Percentiles rank a stretch among this genome's conserved stretches.
Evolutionary conservation across 805 yeast species (phyloP).

Genomic region (Osmozyma mogii): DNA sequence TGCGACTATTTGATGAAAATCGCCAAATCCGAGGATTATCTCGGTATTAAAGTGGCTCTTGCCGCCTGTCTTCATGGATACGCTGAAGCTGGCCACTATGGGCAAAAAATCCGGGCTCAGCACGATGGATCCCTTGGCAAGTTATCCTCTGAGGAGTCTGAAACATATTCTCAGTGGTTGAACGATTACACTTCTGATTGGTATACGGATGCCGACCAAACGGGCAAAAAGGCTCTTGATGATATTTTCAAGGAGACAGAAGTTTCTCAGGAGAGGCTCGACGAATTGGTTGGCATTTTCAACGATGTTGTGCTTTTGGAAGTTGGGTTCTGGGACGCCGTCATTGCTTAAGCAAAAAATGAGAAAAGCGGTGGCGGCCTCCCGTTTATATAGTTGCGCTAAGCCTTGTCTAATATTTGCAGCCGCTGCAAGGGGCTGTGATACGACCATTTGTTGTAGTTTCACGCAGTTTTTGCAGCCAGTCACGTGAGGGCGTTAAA

Average conservation of each 20-base stretch:
- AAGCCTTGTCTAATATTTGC: no score
- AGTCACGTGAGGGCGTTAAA: no score
- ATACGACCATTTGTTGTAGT: no score
- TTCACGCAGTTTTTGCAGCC: no score
- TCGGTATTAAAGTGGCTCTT: constrained; percentile 58
- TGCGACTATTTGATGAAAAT: constrained; percentile 50
- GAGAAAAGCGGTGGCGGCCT: no score
- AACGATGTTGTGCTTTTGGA: constrained; percentile 54
- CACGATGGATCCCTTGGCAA: constrained; percentile 15
- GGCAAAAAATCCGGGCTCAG: constrained; percentile 12
- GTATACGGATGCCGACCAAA: constrained; percentile 44
- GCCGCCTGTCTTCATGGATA: constrained; percentile 76
- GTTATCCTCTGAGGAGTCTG: constrained; percentile 13
- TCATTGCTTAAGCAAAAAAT: neutral
- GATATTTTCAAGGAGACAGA: constrained; percentile 20
- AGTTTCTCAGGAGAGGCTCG: constrained; percentile 37
- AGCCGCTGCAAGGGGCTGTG: no score
- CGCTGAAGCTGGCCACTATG: constrained; percentile 44
- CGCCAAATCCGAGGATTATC: constrained; percentile 48
- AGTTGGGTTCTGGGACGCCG: constrained; percentile 58
- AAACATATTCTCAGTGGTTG: constrained; percentile 47
- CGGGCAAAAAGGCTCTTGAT: constrained; percentile 45
- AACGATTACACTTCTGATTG: constrained; percentile 52
- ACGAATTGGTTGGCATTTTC: constrained; percentile 49
- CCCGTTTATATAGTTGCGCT: no score